Base-by-base conservation (phyloP, 2,329 filamentous ascomycete species). In the Coleophoma cylindrospora region DNA sequence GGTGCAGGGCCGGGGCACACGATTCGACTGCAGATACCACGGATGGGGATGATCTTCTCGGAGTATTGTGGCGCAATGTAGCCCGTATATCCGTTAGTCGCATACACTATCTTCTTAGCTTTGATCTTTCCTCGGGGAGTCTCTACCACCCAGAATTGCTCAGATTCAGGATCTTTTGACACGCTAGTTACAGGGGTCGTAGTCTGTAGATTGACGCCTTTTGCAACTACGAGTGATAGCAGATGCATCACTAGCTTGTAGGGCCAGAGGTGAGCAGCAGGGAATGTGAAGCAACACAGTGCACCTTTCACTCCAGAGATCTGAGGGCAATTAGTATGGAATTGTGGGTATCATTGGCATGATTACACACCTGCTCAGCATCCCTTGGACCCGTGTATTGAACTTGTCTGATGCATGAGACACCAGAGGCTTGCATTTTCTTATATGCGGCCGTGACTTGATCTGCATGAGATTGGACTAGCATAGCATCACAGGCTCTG, bases 1-100 rank as follows among this genome's bases (percentile, higher is more conserved):
- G 56, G 48, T 27, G 53, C 17, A 15, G 48, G 21, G 37, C 49
- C 66, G 0, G 27, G 4, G 27, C 27, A 27, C 9, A 27, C 27
- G 9, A 38, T 38, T 38, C 36, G 14, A 12, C 36, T 38, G 36
- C 14, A 38, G 15, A 38, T 38, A 7, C 36, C 36, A n/a, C 36
- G 36, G 36, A 38, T 38, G 7, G 36, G 36, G 36, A 38, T 38
- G 15, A 38, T 38, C 17, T 17, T 38, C 6, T 38, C 3, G 7
- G 36, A 38, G 12, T 38, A 38, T 12, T 38, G 36, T 0, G 81
- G 81, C 2, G 84, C 67, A 10, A 88, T 61, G 13, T 77, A 72
- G 2, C 80, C 76, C 0, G 82, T 84, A 62, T 87, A 87, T 12
- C 71, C 85, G 56, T 89, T 89, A 2, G 81, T 86, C 10, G 84